Evolutionary conservation across 2,329 filamentous ascomycete species (phyloP).

Genomic region (Cytospora leucostoma): DNA sequence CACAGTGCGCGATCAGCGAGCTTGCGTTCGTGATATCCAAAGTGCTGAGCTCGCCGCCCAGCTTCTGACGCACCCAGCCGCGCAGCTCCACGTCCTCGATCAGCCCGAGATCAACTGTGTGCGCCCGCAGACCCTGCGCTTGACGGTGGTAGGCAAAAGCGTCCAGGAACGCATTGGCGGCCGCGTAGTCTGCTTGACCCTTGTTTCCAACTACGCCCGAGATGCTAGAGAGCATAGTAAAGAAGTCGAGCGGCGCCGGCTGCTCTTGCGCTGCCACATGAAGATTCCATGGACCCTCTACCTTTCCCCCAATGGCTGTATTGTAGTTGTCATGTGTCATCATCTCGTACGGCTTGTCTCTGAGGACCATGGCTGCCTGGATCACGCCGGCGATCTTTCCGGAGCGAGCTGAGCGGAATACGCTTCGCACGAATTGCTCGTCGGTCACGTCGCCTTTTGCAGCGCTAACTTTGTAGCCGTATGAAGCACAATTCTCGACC

Average conservation of each 20-base stretch:
- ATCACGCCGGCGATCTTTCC: too few species aligned
- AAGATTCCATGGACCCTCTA: constrained; percentile 42
- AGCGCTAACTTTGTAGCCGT: constrained; percentile 29
- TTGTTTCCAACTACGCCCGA: constrained; percentile 40
- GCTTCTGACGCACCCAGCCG: constrained; percentile 33
- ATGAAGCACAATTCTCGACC: constrained; percentile 25
- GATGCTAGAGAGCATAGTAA: constrained; percentile 40
- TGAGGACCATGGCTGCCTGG: too few species aligned
- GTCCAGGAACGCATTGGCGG: constrained; percentile 45
- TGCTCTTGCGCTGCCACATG: constrained; percentile 34
- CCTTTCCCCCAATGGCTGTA: constrained; percentile 37
- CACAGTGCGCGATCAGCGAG: constrained; percentile 27
- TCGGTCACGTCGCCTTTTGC: constrained; percentile 30
- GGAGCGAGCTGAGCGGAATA: constrained; percentile 21
- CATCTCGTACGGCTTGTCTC: constrained; percentile 31
- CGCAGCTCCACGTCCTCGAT: constrained; percentile 40
- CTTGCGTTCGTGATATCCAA: constrained; percentile 30
- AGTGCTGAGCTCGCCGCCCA: constrained; percentile 31
- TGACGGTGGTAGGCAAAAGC: constrained; percentile 41
- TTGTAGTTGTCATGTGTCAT: constrained; percentile 40
- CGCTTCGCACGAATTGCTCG: constrained; percentile 14
- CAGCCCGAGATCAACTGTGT: constrained; percentile 42
- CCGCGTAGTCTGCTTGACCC: constrained; percentile 45
- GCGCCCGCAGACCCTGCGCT: constrained; percentile 37
- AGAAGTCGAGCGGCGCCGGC: constrained; percentile 38